A percentile compares a stretch with the other conserved stretches of the same genome.
These are phyloP conservation scores for Dendrobium huoshanense DNA, from an alignment of 106 monocot species.

Conservation along the genomic window DNA sequence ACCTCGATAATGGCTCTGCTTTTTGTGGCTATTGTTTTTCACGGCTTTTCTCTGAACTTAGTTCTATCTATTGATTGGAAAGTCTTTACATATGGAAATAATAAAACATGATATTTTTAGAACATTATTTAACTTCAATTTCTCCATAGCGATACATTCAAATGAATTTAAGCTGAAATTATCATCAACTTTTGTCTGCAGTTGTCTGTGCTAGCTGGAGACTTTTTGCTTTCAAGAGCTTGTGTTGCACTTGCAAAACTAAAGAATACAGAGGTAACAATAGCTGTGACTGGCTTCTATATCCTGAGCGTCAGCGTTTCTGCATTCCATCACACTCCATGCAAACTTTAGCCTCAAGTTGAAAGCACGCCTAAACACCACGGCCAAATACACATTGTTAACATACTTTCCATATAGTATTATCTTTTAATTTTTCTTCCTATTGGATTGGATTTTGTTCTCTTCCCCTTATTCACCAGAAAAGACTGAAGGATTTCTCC, in stretches of 20 bases:
- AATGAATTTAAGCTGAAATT: neutral
- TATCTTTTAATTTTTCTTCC: neutral
- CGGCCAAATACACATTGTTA: neutral
- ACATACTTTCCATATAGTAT: neutral
- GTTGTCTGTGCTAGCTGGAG: conserved; percentile 94
- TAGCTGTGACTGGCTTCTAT: neutral
- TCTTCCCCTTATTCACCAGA: neutral
- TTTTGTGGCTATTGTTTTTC: neutral
- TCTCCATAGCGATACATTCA: neutral
- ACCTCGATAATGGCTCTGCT: neutral
- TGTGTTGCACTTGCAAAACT: conserved; percentile 84
- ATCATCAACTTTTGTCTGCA: conserved; percentile 19
- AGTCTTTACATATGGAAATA: neutral
- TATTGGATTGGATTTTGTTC: neutral
- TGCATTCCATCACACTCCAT: neutral
- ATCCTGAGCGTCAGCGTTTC: neutral
- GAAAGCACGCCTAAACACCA: neutral
- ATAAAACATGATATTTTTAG: neutral
- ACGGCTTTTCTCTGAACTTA: neutral
- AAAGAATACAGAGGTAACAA: conserved; percentile 75
- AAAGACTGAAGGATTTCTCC: neutral
- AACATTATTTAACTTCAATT: neutral
- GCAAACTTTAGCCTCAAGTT: neutral
- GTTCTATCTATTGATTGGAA: neutral
- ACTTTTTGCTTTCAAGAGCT: conserved; percentile 89